Evolutionary conservation across 805 yeast genomes (phyloP).

Genomic region (Clavispora phyllophila): DNA sequence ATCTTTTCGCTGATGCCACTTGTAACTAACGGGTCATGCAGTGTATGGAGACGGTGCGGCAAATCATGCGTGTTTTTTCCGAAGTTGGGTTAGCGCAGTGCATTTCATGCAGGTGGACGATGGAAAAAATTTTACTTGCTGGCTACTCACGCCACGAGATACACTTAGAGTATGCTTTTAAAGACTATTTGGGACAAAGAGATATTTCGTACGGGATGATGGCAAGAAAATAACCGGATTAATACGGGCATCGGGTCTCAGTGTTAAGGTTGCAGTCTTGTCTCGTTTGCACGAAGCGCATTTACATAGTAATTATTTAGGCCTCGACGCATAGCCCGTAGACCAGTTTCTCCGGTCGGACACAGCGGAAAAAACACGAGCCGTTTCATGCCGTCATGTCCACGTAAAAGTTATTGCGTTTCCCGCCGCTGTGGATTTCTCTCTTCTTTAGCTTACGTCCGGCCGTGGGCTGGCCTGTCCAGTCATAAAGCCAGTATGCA

Average conservation of each 20-base stretch:
- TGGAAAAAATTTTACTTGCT: not conserved
- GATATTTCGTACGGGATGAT: no score
- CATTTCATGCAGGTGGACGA: not conserved
- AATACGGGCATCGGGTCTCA: not conserved
- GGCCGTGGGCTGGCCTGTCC: constrained; percentile 21
- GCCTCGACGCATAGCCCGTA: no score
- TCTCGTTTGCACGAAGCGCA: not conserved
- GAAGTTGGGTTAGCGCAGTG: not conserved
- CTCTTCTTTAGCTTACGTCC: constrained; percentile 28
- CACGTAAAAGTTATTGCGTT: constrained; percentile 69
- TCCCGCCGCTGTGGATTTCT: constrained; percentile 51
- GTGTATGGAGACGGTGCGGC: no score
- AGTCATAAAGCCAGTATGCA: constrained; percentile 63
- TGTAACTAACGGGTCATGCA: no score
- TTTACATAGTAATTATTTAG: no score
- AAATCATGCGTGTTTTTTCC: not conserved
- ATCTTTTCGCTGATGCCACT: no score
- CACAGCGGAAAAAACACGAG: not conserved
- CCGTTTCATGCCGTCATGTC: constrained; percentile 2
- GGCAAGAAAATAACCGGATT: not conserved
- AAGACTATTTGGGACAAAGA: no score
- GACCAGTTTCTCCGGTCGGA: not conserved
- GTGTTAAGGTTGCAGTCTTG: not conserved
- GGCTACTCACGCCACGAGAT: not conserved
- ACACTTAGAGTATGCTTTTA: not conserved